phyloP scores from a whole-genome alignment of 2,329 filamentous ascomycete species.

The Clonostachys byssicola region DNA sequence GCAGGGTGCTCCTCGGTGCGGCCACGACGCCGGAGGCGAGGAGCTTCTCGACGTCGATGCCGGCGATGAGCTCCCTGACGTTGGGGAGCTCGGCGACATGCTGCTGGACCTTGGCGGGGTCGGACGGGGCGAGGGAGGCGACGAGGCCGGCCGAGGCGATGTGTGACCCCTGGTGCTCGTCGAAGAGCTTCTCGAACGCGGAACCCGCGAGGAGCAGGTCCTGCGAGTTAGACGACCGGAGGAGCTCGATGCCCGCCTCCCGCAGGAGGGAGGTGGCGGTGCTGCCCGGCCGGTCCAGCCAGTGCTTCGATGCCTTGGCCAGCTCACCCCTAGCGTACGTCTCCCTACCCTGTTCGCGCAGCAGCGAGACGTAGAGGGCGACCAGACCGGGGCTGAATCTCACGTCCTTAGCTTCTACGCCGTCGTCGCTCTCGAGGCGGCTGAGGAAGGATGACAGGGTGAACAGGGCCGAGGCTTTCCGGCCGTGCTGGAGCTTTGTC shows the following conservation, averaged over 20 bases:
- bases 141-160: slow-evolving; percentile 79
- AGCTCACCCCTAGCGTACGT: slow-evolving; percentile 69
- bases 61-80: slow-evolving; percentile 55
- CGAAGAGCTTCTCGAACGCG: slow-evolving; percentile 72
- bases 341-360: slow-evolving; percentile 71
- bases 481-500: slow-evolving; percentile 69
- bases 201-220: slow-evolving; percentile 69
- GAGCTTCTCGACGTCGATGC: slow-evolving; percentile 58
- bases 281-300: slow-evolving; percentile 55
- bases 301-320: slow-evolving; percentile 75
- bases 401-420: slow-evolving; percentile 57
- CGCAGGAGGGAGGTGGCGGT: slow-evolving; percentile 63
- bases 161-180: slow-evolving; percentile 61
- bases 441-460: slow-evolving; percentile 73
- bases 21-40: slow-evolving; percentile 59
- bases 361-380: slow-evolving; percentile 74
- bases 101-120: slow-evolving; percentile 50
- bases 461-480: slow-evolving; percentile 69
- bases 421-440: slow-evolving; percentile 60
- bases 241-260: slow-evolving; percentile 77
- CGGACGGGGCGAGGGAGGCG: slow-evolving; percentile 67
- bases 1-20: slow-evolving; percentile 26
- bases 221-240: slow-evolving; percentile 66
- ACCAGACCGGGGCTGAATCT: slow-evolving; percentile 84
- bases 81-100: slow-evolving; percentile 55